Evolutionary conservation across 768 basidiomycete species (phyloP), one percentile per base, ranked within the genome.

Genomic region (Tricholoma matsutake): DNA sequence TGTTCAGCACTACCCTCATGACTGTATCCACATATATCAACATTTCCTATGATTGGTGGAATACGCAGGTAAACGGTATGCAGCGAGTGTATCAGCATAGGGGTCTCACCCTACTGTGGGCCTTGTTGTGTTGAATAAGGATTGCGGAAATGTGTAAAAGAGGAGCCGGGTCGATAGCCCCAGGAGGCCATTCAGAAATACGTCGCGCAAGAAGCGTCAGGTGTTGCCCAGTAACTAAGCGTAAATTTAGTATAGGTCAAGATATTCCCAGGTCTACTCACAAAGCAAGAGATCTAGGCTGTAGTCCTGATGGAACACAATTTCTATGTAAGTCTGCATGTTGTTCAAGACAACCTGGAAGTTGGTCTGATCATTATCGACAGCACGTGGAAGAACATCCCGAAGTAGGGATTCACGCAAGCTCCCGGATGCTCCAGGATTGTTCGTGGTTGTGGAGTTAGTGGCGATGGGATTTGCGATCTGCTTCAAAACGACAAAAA

Each of bases 101-200:
- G 49, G 32, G 2, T 70, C 77, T 59, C 61, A 89, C 89, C 61
- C 83, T 77, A 66, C 78, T 80, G 49, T 83, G 76, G 20, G 78
- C 71, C 69, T 84, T 85, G 72, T 89, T 88, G 66, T 85, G 79
- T 59, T 85, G 79, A 13, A 88, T 74, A 31, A 91, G 75, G 13
- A 76, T 75, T 3, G 82, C 75, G 0, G 79, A 74, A 55, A 88
- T 81, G 3, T 70, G 54, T 16, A 92, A 65, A 9, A 91, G 67
- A 4, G 87, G 78, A 8, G 84, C 83, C 4, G 85, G 79, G 67
- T 91, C 82, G 58, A 86, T 77, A 3, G 64, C 67, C 11, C 77
- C 77, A 18, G 79, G 71, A 39, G 78, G 69, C 67, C 79, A 79
- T 56, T 91, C 88, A 1, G 83, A 79, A n/a, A 81, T 76, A 32